These are phyloP conservation scores for Testicularia cyperi DNA, from an alignment of 1,284 basidiomycete species.

Conservation along the genomic window DNA sequence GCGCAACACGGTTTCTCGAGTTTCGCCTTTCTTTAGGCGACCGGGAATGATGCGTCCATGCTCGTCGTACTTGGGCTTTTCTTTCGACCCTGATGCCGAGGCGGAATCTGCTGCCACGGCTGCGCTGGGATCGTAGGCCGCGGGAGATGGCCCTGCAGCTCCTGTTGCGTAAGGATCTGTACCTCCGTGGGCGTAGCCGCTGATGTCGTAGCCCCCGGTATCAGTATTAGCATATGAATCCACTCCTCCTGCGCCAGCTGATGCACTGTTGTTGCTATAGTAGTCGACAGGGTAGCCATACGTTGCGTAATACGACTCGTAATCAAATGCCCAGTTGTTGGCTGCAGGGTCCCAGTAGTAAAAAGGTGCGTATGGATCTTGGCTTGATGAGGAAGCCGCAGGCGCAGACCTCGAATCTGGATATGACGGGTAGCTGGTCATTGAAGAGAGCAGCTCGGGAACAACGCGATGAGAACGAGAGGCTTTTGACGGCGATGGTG, in stretches of 20 bases:
- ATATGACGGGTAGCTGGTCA: slow-evolving; percentile 1
- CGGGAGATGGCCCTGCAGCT: too few relatives aligned
- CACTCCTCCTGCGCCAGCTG: slow-evolving; percentile 17
- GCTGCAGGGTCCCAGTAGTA: slow-evolving; percentile 56
- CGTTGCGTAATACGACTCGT: slow-evolving; percentile 49
- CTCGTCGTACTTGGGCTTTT: slow-evolving; percentile 15
- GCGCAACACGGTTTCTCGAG: slow-evolving; percentile 87
- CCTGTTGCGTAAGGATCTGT: not conserved
- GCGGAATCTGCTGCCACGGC: too few relatives aligned
- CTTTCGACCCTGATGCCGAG: not conserved
- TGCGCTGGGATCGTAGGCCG: too few relatives aligned
- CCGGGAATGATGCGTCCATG: slow-evolving; percentile 41
- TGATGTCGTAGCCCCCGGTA: too few relatives aligned
- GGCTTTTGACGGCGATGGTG: too few relatives aligned
- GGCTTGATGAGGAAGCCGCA: slow-evolving; percentile 5
- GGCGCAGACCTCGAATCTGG: slow-evolving; percentile 3
- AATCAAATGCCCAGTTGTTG: slow-evolving; percentile 58
- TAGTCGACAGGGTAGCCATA: slow-evolving; percentile 47
- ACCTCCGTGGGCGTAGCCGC: too few relatives aligned
- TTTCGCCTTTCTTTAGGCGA: slow-evolving; percentile 76
- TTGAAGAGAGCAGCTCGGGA: too few relatives aligned
- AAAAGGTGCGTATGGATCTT: slow-evolving; percentile 56
- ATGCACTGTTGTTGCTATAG: too few relatives aligned
- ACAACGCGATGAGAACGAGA: too few relatives aligned
- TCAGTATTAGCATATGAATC: slow-evolving; percentile 4